A percentile compares a stretch with the other conserved stretches of the same genome.
Conservation (phyloP, 805 yeast species). For the Kazachstania africana region DNA sequence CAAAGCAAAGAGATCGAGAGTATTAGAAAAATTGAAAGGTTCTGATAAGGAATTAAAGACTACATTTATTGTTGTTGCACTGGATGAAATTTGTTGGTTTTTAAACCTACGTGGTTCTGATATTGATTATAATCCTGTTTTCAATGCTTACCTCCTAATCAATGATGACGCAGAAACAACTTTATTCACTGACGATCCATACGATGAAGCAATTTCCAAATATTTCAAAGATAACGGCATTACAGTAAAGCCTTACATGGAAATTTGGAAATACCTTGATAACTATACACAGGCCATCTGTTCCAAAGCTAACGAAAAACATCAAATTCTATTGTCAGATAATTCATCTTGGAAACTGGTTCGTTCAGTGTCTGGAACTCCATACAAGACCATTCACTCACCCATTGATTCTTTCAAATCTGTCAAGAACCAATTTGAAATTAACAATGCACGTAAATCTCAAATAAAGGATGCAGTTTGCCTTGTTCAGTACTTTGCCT, state of each 20-base stretch:
- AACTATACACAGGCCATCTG: conserved; percentile 7
- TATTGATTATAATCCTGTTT: conserved; percentile 77
- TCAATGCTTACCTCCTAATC: conserved; percentile 47
- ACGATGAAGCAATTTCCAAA: conserved; percentile 27
- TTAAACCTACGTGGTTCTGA: conserved; percentile 77
- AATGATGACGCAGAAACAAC: conserved; percentile 31
- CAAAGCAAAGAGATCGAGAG: conserved; percentile 41
- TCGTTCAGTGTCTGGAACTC: conserved; percentile 27
- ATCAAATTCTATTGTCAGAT: conserved; percentile 36
- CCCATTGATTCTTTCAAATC: conserved; percentile 63
- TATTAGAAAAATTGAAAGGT: conserved; percentile 28
- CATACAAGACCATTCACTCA: conserved; percentile 34
- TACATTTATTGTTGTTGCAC: conserved; percentile 51
- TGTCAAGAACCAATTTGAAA: conserved; percentile 62
- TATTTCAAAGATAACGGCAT: conserved; percentile 37
- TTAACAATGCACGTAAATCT: conserved; percentile 58
- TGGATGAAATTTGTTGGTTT: conserved; percentile 89
- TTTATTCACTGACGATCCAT: conserved; percentile 42
- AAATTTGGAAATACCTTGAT: conserved; percentile 47
- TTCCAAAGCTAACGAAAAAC: conserved; percentile 7
- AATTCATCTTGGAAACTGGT: conserved; percentile 60
- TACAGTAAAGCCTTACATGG: conserved; percentile 39
- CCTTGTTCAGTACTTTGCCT: conserved; percentile 59
- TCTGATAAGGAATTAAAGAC: conserved; percentile 5
- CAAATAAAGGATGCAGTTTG: conserved; percentile 81